These are phyloP conservation scores for Lasiodiplodia theobromae DNA, from an alignment of 2,329 filamentous ascomycete genomes.

Conservation along the genomic window DNA sequence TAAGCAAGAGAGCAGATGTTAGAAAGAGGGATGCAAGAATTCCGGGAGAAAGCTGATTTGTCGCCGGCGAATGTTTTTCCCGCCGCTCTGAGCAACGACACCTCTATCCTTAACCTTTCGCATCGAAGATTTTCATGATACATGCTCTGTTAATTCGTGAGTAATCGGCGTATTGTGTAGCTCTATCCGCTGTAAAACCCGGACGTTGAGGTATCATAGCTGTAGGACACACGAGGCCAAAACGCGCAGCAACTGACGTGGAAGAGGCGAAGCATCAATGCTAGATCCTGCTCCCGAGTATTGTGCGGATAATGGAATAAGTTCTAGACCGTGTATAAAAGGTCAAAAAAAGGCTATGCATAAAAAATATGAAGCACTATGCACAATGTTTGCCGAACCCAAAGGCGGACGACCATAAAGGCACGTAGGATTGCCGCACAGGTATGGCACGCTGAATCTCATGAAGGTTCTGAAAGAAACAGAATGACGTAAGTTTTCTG, in stretches of 20 bases:
- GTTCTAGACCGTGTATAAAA: no score
- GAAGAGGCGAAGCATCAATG: no score
- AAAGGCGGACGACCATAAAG: background rate
- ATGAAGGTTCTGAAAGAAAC: background rate
- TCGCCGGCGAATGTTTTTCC: constrained; percentile 1
- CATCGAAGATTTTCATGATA: background rate
- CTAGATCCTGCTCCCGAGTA: no score
- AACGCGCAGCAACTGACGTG: no score
- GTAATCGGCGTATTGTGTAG: no score
- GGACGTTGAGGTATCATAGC: no score
- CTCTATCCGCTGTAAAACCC: no score
- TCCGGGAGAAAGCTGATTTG: background rate
- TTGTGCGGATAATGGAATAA: no score
- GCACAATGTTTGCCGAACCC: no score
- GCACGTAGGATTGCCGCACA: background rate
- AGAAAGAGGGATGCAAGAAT: background rate
- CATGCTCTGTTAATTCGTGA: background rate
- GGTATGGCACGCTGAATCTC: background rate
- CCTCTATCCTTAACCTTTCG: background rate
- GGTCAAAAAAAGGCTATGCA: no score
- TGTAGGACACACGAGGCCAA: no score
- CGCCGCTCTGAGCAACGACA: background rate
- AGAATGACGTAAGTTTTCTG: background rate
- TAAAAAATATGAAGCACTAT: no score
- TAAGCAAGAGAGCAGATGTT: background rate